These are phyloP conservation scores for Podaxis rugospora DNA, from an alignment of 768 basidiomycete species.

Conservation along the genomic window DNA sequence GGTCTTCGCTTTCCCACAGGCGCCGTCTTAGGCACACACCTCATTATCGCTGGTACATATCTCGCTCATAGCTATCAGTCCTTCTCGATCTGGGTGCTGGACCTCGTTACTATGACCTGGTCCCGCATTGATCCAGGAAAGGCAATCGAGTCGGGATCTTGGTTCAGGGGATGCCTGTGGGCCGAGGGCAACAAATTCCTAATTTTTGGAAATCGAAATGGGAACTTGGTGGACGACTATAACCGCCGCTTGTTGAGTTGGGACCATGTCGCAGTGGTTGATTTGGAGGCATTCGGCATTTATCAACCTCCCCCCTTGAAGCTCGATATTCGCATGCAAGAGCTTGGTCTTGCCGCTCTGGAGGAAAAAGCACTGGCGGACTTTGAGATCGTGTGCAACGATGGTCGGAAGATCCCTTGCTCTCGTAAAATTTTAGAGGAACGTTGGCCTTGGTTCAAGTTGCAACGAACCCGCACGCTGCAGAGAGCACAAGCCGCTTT, in stretches of 20 bases:
- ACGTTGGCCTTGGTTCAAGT: slow-evolving; percentile 94
- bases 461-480: slow-evolving; percentile 57
- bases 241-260: slow-evolving; percentile 86
- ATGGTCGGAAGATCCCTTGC: slow-evolving; percentile 78
- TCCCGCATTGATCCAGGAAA: slow-evolving; percentile 85
- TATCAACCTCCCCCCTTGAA: slow-evolving; percentile 78
- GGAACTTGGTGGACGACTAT: slow-evolving; percentile 89
- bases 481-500: slow-evolving; percentile 53
- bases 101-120: slow-evolving; percentile 81
- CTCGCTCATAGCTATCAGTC: slow-evolving; percentile 92
- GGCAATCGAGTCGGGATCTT: slow-evolving; percentile 82
- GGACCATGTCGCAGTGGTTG: slow-evolving; percentile 89
- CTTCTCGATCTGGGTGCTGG: slow-evolving; percentile 95
- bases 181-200: slow-evolving; percentile 79
- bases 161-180: slow-evolving; percentile 93
- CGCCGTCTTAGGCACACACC: slow-evolving; percentile 82
- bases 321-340: slow-evolving; percentile 70
- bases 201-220: slow-evolving; percentile 86
- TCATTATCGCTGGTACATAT: slow-evolving; percentile 95
- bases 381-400: slow-evolving; percentile 91
- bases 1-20: slow-evolving; percentile 96
- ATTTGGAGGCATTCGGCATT: slow-evolving; percentile 93
- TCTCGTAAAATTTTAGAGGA: slow-evolving; percentile 83
- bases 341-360: slow-evolving; percentile 78
- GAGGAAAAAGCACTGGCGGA: slow-evolving; percentile 82